Percentiles rank a stretch among this genome's conserved stretches.
phyloP scores from a whole-genome alignment of 1,139 yeast genomes.

The Lodderomyces beijingensis region DNA sequence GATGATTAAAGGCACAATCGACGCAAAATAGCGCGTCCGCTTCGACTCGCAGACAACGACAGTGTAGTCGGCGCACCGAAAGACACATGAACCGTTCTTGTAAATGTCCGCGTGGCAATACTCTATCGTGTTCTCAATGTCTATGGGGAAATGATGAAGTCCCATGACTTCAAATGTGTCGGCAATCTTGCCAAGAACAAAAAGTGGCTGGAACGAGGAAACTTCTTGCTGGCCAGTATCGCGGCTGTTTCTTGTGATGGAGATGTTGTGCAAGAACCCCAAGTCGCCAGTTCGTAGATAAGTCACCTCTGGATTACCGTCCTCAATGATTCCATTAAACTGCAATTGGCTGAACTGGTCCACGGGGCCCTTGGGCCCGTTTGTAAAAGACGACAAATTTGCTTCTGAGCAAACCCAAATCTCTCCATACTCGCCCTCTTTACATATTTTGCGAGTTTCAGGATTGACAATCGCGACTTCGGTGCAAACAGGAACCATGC shows the following conservation, averaged over 20 bases:
- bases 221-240: slow-evolving; percentile 23
- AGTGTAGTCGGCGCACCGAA: slow-evolving; percentile 79
- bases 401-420: slow-evolving; percentile 95
- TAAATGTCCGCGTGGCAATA: slow-evolving; percentile 56
- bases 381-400: slow-evolving; percentile 59
- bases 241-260: slow-evolving; percentile 35
- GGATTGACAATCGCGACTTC: slow-evolving; percentile 95
- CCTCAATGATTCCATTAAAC: slow-evolving; percentile 52
- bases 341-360: slow-evolving; percentile 40
- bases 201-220: slow-evolving; percentile 68
- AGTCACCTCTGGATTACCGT: slow-evolving; percentile 57
- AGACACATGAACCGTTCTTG: slow-evolving; percentile 61
- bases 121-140: slow-evolving; percentile 75
- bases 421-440: slow-evolving; percentile 94
- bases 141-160: slow-evolving; percentile 83
- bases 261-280: slow-evolving; percentile 81
- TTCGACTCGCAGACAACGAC: slow-evolving; percentile 74
- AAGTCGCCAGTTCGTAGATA: slow-evolving; percentile 91
- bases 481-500: slow-evolving; percentile 93
- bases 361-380: slow-evolving; percentile 48
- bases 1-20: slow-evolving; percentile 79
- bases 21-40: slow-evolving; percentile 51
- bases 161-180: slow-evolving; percentile 93
- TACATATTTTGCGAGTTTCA: slow-evolving; percentile 74
- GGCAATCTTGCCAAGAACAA: slow-evolving; percentile 78